phyloP scores from a whole-genome alignment of 225 moss, liverwort and hornwort genomes.

The Physcomitrellopsis africana region DNA sequence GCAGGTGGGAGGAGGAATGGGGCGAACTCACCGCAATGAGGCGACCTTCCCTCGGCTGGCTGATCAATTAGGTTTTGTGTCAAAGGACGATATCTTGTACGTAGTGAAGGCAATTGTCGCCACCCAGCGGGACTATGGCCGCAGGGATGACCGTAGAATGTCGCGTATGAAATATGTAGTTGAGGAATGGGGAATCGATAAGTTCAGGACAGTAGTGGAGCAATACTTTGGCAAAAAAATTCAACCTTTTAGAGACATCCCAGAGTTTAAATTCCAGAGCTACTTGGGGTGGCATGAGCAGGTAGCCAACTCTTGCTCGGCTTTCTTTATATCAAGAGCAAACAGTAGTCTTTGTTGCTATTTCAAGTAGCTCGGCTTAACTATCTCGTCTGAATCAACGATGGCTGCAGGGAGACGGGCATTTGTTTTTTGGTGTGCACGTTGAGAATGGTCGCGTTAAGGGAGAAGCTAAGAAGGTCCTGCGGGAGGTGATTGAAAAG shows the following conservation, averaged over 20 bases:
- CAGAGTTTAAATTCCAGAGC: constrained; percentile 75
- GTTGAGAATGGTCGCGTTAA: constrained; percentile 85
- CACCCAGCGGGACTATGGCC: constrained; percentile 85
- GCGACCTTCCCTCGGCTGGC: constrained; percentile 82
- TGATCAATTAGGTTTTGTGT: constrained; percentile 75
- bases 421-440: constrained; percentile 73
- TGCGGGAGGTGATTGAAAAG: constrained; percentile 77
- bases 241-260: constrained; percentile 64
- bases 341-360: too few relatives aligned
- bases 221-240: constrained; percentile 80
- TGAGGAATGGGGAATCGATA: constrained; percentile 89
- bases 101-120: constrained; percentile 93
- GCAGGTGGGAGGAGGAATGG: constrained; percentile 97
- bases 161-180: constrained; percentile 86
- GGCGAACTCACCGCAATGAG: constrained; percentile 81
- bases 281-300: constrained; percentile 92
- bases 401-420: constrained; percentile 73
- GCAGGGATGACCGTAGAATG: constrained; percentile 80
- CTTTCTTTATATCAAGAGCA: too few relatives aligned
- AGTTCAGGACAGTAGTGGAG: constrained; percentile 78
- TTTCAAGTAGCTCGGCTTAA: background rate
- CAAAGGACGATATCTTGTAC: constrained; percentile 86
- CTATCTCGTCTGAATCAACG: background rate
- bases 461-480: constrained; percentile 68
- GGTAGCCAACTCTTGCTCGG: constrained; percentile 34